Evolutionary conservation across 148 eudicot species (phyloP), one percentile per base, ranked within the genome.

Genomic region (Camellia granthamiana): DNA sequence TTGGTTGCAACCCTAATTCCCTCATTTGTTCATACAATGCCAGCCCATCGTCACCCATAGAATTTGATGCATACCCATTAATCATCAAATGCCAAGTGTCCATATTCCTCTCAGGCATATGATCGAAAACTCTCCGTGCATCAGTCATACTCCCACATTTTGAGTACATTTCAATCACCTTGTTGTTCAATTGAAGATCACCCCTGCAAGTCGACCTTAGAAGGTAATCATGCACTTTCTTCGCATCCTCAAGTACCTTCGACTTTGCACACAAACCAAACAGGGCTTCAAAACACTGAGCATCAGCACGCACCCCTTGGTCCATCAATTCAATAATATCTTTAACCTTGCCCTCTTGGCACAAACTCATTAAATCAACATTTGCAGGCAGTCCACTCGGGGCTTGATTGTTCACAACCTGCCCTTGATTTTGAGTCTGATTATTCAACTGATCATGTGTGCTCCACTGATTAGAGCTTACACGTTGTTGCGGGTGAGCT

Each of bases 281-380:
- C 58, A 94, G 78, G 59, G 86, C 82, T 68, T 77, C 79, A 63
- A 94, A 94, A 64, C 92, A 88, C 49, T 87, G 85, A 30, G 87
- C 91, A 80, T 87, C 83, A 14, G 91, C 92, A 59, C 77, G 78
- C 46, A 70, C 91, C 16, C 94, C 98, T 67, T 91, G 56, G 46
- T 88, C 90, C 88, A 94, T 56, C 77, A 79, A 70, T 78, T 91
- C 94, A 70, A 92, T 85, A 51, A 81, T 88, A 51, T 94, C 97
- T 87, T 91, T 92, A 46, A 94, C 87, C 79, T 92, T 92, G 4
- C 97, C 94, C 80, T 90, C 90, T 75, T 76, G 72, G 68, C 94
- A 92, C 89, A 92, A 81, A 75, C 81, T 80, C 88, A 87, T 83
- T 59, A 92, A 85, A 81, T 89, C 90, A 72, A 84, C 94, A 84